Percentiles rank a stretch among this genome's conserved stretches.
These are phyloP conservation scores for Gliomastix tumulicola DNA, from an alignment of 2,329 filamentous ascomycete genomes.

Conservation along the genomic window DNA sequence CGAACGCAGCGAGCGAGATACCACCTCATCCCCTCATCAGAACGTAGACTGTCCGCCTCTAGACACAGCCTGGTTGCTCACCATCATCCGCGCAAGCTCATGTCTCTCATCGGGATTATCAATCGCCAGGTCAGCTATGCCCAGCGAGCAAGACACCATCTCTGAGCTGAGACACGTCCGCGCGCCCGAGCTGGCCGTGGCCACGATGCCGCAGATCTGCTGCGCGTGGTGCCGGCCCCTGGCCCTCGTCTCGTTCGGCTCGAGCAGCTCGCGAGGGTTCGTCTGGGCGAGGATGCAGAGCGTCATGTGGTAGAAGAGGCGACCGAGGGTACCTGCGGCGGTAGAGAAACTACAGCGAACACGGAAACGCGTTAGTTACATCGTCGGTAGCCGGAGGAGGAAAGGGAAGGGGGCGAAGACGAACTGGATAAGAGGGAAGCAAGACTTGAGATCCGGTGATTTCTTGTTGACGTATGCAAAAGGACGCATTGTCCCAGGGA, in stretches of 20 bases:
- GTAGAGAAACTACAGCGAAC: neutral
- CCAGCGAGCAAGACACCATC: conserved; percentile 72
- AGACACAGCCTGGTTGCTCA: conserved; percentile 27
- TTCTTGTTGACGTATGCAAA: conserved; percentile 71
- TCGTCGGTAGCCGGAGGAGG: too few relatives aligned
- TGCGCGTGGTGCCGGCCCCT: conserved; percentile 75
- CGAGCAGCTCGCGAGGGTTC: conserved; percentile 61
- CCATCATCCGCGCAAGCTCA: conserved; percentile 72
- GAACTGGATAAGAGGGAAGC: conserved; percentile 82
- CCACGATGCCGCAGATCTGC: conserved; percentile 83
- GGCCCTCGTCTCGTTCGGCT: conserved; percentile 47
- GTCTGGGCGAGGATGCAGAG: conserved; percentile 75
- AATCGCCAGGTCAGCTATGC: conserved; percentile 69
- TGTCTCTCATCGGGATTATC: conserved; percentile 65
- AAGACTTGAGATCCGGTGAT: conserved; percentile 59
- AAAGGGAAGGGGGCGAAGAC: too few relatives aligned
- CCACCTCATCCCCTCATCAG: conserved; percentile 30
- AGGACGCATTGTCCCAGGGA: conserved; percentile 82
- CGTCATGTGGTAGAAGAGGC: conserved; percentile 83
- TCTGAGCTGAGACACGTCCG: too few relatives aligned
- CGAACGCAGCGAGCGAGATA: conserved; percentile 64
- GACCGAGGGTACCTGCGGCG: conserved; percentile 43
- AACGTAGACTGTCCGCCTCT: conserved; percentile 15
- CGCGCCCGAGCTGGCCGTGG: conserved; percentile 72
- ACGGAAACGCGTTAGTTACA: too few relatives aligned